A percentile compares a stretch with the other conserved stretches of the same genome.
These are phyloP conservation scores for Talaromyces sp. DNA, from an alignment of 2,329 filamentous ascomycete species.

Conservation along the genomic window DNA sequence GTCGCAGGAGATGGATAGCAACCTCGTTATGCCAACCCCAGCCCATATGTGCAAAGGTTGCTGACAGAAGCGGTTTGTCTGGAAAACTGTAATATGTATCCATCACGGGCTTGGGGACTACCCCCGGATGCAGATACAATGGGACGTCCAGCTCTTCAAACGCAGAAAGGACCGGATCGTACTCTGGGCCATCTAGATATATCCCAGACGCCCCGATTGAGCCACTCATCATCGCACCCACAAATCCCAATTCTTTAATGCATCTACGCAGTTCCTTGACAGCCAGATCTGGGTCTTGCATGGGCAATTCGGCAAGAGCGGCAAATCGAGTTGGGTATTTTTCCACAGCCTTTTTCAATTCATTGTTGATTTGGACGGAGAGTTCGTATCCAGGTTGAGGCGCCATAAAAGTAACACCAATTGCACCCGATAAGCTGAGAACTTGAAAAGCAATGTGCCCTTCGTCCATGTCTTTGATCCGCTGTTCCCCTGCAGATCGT, in stretches of 20 bases:
- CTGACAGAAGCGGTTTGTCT: neutral
- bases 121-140: neutral
- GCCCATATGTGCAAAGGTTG: neutral
- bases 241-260: neutral
- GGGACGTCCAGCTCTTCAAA: neutral
- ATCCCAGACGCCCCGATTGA: neutral
- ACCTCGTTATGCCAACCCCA: slow-evolving; percentile 3
- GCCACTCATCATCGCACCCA: neutral
- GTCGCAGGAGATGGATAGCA: neutral
- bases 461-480: neutral
- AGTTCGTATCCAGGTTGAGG: neutral
- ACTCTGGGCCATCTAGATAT: neutral
- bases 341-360: neutral
- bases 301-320: neutral
- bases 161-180: neutral
- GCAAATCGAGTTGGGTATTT: neutral
- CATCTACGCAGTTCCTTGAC: neutral
- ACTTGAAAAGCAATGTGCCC: neutral
- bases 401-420: neutral
- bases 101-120: neutral
- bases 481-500: neutral
- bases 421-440: neutral
- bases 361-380: neutral
- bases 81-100: neutral
- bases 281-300: neutral